A percentile compares a stretch with the other conserved stretches of the same genome.
Conservation (phyloP, 805 yeast genomes). For the Yueomyces sinensis region DNA sequence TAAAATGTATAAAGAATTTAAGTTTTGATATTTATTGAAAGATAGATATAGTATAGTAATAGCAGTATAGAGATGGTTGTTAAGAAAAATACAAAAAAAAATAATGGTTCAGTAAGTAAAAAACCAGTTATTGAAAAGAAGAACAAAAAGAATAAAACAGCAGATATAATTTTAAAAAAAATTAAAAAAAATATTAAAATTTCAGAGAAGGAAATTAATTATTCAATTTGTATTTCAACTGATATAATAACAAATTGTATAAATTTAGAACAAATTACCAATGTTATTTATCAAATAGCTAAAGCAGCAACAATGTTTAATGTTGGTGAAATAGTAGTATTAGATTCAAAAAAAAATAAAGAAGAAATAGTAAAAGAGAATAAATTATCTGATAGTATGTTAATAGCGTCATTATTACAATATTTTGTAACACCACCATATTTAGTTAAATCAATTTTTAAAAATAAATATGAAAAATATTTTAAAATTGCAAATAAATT, state of each 20-base stretch:
- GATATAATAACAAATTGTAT: conserved; percentile 46
- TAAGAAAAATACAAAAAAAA: too few species aligned
- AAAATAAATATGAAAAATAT: conserved; percentile 30
- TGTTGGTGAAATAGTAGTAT: conserved; percentile 61
- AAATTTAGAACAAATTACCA: conserved; percentile 62
- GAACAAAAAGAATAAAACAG: background rate
- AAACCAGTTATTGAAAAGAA: background rate
- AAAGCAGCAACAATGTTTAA: conserved; percentile 56
- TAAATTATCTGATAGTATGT: conserved; percentile 27
- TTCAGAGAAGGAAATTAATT: conserved; percentile 20
- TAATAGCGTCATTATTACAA: conserved; percentile 60
- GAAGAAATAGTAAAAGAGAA: conserved; percentile 4
- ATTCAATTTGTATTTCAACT: conserved; percentile 64
- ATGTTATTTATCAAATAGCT: conserved; percentile 66
- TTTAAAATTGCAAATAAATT: conserved; percentile 52
- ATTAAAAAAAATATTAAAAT: conserved; percentile 10
- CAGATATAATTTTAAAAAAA: conserved; percentile 2
- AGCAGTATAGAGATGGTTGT: too few species aligned
- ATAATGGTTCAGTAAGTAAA: too few species aligned
- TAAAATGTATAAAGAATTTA: too few species aligned
- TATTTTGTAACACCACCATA: conserved; percentile 80
- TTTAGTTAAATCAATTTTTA: conserved; percentile 51
- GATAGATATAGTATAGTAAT: too few species aligned
- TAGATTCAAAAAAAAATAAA: conserved; percentile 33
- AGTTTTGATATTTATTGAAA: too few species aligned